Evolutionary conservation across 495 filamentous ascomycete genomes (phyloP), one percentile per base, ranked within the genome.

Genomic region (Penicillium herquei): DNA sequence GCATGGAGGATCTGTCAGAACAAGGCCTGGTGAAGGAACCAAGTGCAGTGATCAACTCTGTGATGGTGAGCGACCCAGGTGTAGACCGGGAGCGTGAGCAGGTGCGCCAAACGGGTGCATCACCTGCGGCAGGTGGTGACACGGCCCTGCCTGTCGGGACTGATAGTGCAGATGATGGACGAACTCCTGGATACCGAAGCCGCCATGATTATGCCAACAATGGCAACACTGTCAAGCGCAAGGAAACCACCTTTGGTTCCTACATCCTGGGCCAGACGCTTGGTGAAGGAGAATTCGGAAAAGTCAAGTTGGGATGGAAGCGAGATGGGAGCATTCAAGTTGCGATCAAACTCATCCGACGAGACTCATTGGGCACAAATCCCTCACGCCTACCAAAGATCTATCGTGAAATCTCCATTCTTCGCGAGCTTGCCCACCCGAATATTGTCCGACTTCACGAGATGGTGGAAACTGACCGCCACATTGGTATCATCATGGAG

Each of bases 261-360:
- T 99, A 96, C 66, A 90, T 94, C 53, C 79, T 99, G 8, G 94
- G 94, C 5, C 91, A 96, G 62, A 97, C 93, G n/a, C 86, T 99
- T 30, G 94, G 94, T 46, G 94, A 98, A 76, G 94, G 94, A 33
- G 94, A 99, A 65, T 99, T 99, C 68, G 94, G 94, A 49, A 99
- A 99, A 67, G 94, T 99, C 62, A 98, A 97, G 71, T 82, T 99
- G 63, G 94, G 94, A n/a, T 99, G 95, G 94, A 98, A 96, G 73
- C 86, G 88, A 67, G 92, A 96, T 70, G 91, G 91, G 30, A 92
- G 88, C 54, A 87, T 96, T 42, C 81, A 98, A 78, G 94, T 99
- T 55, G 94, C 94, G 56, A 96, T 99, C 77, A 99, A 99, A 71
- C 87, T 99, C 57, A 98, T 99, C 66, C 88, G 93, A 39, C 83